These are phyloP conservation scores for Chlamydomonas incerta DNA, from an alignment of 139 green algal species.

Conservation along the genomic window DNA sequence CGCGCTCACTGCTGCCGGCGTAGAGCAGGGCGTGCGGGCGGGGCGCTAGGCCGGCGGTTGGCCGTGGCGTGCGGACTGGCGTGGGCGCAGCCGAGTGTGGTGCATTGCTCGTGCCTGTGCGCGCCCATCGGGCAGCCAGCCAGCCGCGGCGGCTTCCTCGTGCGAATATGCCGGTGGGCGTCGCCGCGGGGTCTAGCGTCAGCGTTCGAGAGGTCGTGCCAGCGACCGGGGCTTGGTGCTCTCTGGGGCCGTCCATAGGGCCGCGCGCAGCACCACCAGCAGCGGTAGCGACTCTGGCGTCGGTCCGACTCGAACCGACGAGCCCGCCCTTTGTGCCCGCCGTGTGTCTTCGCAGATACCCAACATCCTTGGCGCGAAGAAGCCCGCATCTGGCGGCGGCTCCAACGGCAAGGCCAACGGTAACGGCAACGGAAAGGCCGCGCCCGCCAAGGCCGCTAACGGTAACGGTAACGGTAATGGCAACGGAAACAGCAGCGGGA, in stretches of 20 bases:
- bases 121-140: no score
- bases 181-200: no score
- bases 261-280: no score
- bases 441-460: background rate
- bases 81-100: background rate
- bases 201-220: no score
- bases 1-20: background rate
- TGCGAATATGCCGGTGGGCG: no score
- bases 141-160: no score
- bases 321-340: no score
- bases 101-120: no score
- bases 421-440: constrained; percentile 21
- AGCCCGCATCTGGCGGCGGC: background rate
- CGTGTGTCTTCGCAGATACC: background rate
- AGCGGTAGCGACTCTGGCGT: no score
- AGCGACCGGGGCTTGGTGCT: no score
- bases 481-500: background rate
- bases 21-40: background rate
- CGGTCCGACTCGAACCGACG: no score
- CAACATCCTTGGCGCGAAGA: background rate
- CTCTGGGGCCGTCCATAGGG: no score
- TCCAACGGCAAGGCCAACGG: constrained; percentile 1
- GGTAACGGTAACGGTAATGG: constrained; percentile 28
- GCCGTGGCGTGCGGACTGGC: background rate
- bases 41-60: background rate